Evolutionary conservation across 257 asterid species (phyloP).

Genomic region (Fraxinus cuspidata): DNA sequence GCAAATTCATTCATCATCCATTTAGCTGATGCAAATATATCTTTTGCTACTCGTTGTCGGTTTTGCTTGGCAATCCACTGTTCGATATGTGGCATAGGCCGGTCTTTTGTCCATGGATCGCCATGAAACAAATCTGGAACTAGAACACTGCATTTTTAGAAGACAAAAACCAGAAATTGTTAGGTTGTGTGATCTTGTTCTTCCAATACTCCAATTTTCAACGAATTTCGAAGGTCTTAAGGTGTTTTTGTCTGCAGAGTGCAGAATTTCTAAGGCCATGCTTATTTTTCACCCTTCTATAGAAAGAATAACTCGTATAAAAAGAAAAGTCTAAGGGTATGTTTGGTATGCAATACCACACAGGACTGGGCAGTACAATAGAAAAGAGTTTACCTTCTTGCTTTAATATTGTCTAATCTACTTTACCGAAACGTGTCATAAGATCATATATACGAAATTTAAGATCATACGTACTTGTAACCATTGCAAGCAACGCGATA

Average conservation of each 20-base stretch:
- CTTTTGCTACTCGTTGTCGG: conserved; percentile 37
- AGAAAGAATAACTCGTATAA: neutral
- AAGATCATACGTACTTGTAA: conserved; percentile 56
- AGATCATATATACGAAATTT: neutral
- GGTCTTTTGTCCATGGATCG: conserved; percentile 69
- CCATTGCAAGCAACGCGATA: conserved; percentile 84
- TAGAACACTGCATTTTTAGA: conserved; percentile 59
- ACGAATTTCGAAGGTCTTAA: too few species aligned
- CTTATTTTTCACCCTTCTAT: too few species aligned
- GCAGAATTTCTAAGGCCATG: too few species aligned
- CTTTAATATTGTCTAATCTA: too few species aligned
- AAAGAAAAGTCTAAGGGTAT: neutral
- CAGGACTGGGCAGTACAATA: neutral
- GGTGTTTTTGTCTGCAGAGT: too few species aligned
- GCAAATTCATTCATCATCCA: conserved; percentile 69
- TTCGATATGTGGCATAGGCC: conserved; percentile 40
- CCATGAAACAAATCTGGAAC: conserved; percentile 74
- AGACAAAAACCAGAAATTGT: conserved; percentile 19
- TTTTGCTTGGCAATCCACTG: conserved; percentile 54
- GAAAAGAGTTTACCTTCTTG: too few species aligned
- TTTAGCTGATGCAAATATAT: conserved; percentile 53
- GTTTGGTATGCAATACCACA: neutral
- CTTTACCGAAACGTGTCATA: neutral
- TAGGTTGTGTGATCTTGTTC: too few species aligned
- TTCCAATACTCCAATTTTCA: too few species aligned